Evolutionary conservation across 192 early-diverging fungal species (phyloP), one percentile per base, ranked within the genome.

Genomic region (Podila epicladia): DNA sequence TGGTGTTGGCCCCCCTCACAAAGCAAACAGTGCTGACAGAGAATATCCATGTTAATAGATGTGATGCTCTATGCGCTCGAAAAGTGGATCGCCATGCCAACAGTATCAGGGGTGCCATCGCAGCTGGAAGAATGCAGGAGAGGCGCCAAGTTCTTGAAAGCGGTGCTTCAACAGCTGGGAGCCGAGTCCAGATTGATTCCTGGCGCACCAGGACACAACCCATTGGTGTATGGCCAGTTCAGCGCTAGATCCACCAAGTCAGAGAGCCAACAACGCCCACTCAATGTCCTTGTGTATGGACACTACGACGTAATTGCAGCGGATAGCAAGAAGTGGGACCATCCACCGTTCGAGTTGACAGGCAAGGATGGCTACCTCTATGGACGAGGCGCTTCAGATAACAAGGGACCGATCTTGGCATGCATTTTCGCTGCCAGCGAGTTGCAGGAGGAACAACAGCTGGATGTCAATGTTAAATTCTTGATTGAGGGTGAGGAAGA

Each of bases 301-400:
- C 94, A 95, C 82, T 94, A 94, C 68, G 94, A 95, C 73, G 94
- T 95, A 9, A 93, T 95, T 86, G 85, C 90, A 19, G 92, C 92
- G 0, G 91, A 92, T 50, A 83, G 85, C 74, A 80, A 83, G 48
- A 87, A 85, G 66, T 95, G 94, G 94, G 70, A 69, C 28, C 80
- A 87, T 45, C 80, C 84, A 70, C 93, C 94, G 12, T 95, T 95
- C 61, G 83, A 85, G 66, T 63, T 95, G 61, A 77, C 82, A 17
- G 91, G 86, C 28, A 87, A 82, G 66, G 90, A 94, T 69, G 94
- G 94, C 6, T 91, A 92, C 74, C 66, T 95, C 7, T 94, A 94
- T 66, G 94, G 89, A 22, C 86, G 94, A 69, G 94, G 94, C 62
- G 93, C 89, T 7, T 90, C 89, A n/a, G 94, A 95, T 69, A 92